These are phyloP conservation scores for Pythium diclinum DNA, from an alignment of 352 stramenopile species.

Conservation along the genomic window DNA sequence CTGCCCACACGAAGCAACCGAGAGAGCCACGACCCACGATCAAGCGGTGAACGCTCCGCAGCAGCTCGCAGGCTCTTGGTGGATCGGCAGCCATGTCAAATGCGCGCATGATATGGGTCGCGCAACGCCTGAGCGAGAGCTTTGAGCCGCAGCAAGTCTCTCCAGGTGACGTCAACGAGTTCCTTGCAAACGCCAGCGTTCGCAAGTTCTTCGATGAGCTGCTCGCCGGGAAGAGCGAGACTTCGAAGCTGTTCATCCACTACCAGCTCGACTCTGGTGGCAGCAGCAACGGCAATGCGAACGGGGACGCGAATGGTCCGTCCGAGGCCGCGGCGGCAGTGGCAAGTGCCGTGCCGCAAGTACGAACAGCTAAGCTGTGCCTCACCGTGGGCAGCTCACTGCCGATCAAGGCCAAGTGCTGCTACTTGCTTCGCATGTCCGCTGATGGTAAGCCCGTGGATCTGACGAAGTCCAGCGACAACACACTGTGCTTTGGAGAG, in stretches of 20 bases:
- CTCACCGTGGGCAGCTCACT: slow-evolving; percentile 67
- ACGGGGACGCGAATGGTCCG: slow-evolving; percentile 10
- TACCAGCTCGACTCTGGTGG: slow-evolving; percentile 34
- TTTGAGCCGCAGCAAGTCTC: slow-evolving; percentile 68
- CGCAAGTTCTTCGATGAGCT: slow-evolving; percentile 78
- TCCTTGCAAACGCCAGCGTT: slow-evolving; percentile 45
- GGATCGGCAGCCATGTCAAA: slow-evolving; percentile 46
- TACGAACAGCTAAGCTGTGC: slow-evolving; percentile 50
- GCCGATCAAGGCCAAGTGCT: slow-evolving; percentile 75
- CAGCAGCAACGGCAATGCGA: slow-evolving; percentile 7
- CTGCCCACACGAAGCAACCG: slow-evolving; percentile 8
- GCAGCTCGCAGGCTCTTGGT: not conserved
- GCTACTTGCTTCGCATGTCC: slow-evolving; percentile 77
- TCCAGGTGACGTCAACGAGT: slow-evolving; percentile 53
- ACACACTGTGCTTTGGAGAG: slow-evolving; percentile 79
- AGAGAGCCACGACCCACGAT: not conserved
- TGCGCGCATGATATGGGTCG: slow-evolving; percentile 80
- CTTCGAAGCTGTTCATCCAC: slow-evolving; percentile 78
- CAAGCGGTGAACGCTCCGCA: not conserved
- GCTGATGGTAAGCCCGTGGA: slow-evolving; percentile 75
- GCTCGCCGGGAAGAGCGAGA: slow-evolving; percentile 57
- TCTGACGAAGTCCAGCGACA: slow-evolving; percentile 71
- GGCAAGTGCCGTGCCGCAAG: slow-evolving; percentile 25
- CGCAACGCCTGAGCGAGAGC: slow-evolving; percentile 68
- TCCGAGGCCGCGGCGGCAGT: slow-evolving; percentile 1